Evolutionary conservation across 2,329 filamentous ascomycete species (phyloP).

Genomic region (Diaporthe citriasiana): DNA sequence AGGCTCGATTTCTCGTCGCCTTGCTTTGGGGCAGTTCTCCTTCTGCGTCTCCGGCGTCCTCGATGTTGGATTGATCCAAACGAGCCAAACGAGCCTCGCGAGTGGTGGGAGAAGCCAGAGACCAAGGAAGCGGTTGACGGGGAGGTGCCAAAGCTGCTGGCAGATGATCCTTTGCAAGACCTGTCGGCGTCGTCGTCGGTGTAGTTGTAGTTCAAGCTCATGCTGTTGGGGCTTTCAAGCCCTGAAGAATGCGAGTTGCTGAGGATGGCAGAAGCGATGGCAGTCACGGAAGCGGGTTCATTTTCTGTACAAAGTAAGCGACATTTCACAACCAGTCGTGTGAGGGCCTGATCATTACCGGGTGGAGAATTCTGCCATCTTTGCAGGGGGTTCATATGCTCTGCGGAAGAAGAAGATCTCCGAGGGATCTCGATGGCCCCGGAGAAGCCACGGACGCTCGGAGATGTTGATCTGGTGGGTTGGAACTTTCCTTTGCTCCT

Average conservation of each 20-base stretch:
- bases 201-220: conserved; percentile 56
- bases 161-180: conserved; percentile 72
- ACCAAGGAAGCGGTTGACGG: conserved; percentile 71
- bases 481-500: conserved; percentile 78
- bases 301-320: conserved; percentile 55
- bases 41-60: conserved; percentile 64
- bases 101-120: conserved; percentile 71
- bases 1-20: conserved; percentile 55
- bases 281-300: conserved; percentile 71
- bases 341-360: conserved; percentile 12
- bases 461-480: conserved; percentile 76
- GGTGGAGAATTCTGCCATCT: conserved; percentile 72
- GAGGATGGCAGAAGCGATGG: conserved; percentile 68
- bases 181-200: conserved; percentile 73
- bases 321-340: neutral
- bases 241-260: conserved; percentile 66
- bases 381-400: conserved; percentile 70
- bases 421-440: conserved; percentile 81
- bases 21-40: conserved; percentile 57
- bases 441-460: conserved; percentile 72
- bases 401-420: conserved; percentile 67
- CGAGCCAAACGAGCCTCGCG: conserved; percentile 69
- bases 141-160: conserved; percentile 72
- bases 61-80: conserved; percentile 61
- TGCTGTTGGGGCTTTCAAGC: conserved; percentile 69